Evolutionary conservation across 306 rosid genomes (phyloP).

Genomic region (Lupinus albus): DNA sequence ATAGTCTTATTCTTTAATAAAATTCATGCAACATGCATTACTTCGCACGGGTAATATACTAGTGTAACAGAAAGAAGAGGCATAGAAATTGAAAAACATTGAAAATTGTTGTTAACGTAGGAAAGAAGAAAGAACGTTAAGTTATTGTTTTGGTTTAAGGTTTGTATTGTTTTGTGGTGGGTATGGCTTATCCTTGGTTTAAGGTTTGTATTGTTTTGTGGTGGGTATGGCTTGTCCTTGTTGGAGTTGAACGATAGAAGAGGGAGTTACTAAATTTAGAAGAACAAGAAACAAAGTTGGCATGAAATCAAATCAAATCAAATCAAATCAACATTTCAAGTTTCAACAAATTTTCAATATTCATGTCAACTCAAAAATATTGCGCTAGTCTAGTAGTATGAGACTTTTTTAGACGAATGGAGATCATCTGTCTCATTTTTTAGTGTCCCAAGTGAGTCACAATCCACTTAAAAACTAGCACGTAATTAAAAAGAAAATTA

Average conservation of each 20-base stretch:
- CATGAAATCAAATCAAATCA: too few species aligned
- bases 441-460: too few species aligned
- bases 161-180: slow-evolving; percentile 28
- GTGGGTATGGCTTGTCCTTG: slow-evolving; percentile 37
- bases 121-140: slow-evolving; percentile 25
- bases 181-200: slow-evolving; percentile 10
- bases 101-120: background rate
- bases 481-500: too few species aligned
- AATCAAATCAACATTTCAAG: slow-evolving; percentile 1
- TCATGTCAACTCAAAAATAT: too few species aligned
- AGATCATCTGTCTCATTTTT: too few species aligned
- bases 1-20: too few species aligned
- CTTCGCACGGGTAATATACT: too few species aligned
- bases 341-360: slow-evolving; percentile 2
- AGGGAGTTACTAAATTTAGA: slow-evolving; percentile 52
- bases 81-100: slow-evolving; percentile 28
- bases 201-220: background rate
- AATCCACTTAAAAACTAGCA: too few species aligned
- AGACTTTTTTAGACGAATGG: too few species aligned
- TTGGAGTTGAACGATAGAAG: slow-evolving; percentile 26
- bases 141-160: background rate
- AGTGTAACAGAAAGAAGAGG: slow-evolving; percentile 55
- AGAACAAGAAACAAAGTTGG: slow-evolving; percentile 29
- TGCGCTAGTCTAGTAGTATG: too few species aligned
- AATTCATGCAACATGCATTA: too few species aligned